Conservation (phyloP, 2,329 filamentous ascomycete species). For the Pestalotiopsis sp. region DNA sequence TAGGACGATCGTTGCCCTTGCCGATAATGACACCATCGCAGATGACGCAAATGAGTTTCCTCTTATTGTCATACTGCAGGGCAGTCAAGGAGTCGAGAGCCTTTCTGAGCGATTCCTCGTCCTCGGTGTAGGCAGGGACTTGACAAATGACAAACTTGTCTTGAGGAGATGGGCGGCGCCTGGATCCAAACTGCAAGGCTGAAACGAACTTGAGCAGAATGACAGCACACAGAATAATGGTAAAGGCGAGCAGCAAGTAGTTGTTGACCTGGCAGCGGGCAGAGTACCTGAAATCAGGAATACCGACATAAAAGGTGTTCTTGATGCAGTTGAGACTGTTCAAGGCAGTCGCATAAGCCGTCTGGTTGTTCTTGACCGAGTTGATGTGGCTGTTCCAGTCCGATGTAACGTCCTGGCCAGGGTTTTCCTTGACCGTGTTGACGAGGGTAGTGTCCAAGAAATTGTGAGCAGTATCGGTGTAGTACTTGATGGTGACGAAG, state of each 20-base stretch:
- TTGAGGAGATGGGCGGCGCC: constrained; percentile 83
- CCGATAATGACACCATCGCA: constrained; percentile 98
- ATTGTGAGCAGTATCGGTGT: constrained; percentile 49
- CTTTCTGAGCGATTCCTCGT: constrained; percentile 90
- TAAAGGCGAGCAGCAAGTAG: constrained; percentile 84
- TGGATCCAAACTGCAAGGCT: constrained; percentile 89
- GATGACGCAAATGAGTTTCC: constrained; percentile 93
- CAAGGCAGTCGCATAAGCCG: constrained; percentile 47
- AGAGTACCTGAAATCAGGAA: constrained; percentile 78
- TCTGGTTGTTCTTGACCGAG: constrained; percentile 49
- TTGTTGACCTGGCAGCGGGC: constrained; percentile 84
- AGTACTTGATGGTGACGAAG: constrained; percentile 69
- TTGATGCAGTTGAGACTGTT: constrained; percentile 81
- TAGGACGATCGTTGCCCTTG: constrained; percentile 92
- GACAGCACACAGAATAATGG: constrained; percentile 78
- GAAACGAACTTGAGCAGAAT: constrained; percentile 88
- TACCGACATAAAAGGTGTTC: constrained; percentile 80
- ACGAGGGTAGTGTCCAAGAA: constrained; percentile 73
- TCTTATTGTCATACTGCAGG: constrained; percentile 96
- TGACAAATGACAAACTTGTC: constrained; percentile 99
- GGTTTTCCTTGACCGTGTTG: constrained; percentile 69
- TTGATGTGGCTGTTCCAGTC: constrained; percentile 58
- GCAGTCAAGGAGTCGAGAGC: constrained; percentile 93
- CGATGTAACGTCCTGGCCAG: constrained; percentile 75
- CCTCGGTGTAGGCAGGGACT: constrained; percentile 96